Conservation (phyloP, 805 yeast species). For the Zygosaccharomyces lentus region DNA sequence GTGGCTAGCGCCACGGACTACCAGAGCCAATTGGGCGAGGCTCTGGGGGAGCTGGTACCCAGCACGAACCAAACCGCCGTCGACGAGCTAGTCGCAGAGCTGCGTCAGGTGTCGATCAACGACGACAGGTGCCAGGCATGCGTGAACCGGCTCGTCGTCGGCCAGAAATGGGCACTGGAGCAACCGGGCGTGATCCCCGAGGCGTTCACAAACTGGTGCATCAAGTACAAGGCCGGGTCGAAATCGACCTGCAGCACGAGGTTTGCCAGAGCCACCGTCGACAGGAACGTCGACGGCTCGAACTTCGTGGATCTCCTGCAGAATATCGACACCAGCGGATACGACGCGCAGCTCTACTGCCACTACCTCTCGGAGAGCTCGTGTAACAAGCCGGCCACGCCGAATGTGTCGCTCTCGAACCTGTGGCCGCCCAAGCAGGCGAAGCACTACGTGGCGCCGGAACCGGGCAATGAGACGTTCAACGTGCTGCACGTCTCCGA, state of each 20-base stretch:
- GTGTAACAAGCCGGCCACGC: slow-evolving; percentile 53
- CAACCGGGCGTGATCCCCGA: slow-evolving; percentile 41
- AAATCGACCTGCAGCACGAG: slow-evolving; percentile 30
- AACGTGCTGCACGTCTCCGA: slow-evolving; percentile 65
- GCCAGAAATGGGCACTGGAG: slow-evolving; percentile 37
- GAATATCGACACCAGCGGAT: slow-evolving; percentile 47
- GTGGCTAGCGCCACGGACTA: not conserved
- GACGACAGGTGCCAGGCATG: slow-evolving; percentile 36
- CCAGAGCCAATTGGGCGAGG: not conserved
- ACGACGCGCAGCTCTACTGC: slow-evolving; percentile 62
- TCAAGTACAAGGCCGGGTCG: slow-evolving; percentile 29
- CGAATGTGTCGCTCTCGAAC: slow-evolving; percentile 42
- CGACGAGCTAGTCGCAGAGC: slow-evolving; percentile 4
- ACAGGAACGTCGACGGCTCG: slow-evolving; percentile 37
- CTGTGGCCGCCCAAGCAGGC: slow-evolving; percentile 45
- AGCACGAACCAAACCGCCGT: slow-evolving; percentile 3
- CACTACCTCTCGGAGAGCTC: slow-evolving; percentile 44
- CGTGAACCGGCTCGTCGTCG: slow-evolving; percentile 35
- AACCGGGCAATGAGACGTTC: slow-evolving; percentile 43
- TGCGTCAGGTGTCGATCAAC: slow-evolving; percentile 8
- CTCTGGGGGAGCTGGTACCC: not conserved
- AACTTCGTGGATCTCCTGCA: slow-evolving; percentile 50
- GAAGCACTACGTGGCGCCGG: slow-evolving; percentile 43
- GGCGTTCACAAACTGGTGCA: slow-evolving; percentile 44
- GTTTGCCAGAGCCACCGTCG: slow-evolving; percentile 39